These are phyloP conservation scores for Lactarius tabidus DNA, from an alignment of 768 basidiomycete genomes.

Conservation along the genomic window DNA sequence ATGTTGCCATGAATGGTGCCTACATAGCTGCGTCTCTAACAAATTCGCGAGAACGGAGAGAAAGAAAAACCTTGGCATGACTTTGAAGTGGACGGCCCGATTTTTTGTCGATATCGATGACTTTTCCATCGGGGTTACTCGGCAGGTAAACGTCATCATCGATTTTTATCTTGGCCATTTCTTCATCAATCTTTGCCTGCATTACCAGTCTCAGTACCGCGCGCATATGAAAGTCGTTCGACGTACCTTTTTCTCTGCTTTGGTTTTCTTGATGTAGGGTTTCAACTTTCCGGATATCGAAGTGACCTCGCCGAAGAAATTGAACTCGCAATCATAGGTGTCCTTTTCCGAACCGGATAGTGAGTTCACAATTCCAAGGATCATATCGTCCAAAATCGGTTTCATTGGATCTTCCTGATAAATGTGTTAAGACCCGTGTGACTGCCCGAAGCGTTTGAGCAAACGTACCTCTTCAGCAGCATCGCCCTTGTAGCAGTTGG, in stretches of 20 bases:
- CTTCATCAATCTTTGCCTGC: slow-evolving; percentile 97
- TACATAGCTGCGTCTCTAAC: slow-evolving; percentile 33
- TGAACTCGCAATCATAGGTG: slow-evolving; percentile 94
- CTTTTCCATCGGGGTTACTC: slow-evolving; percentile 93
- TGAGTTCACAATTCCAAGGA: slow-evolving; percentile 69
- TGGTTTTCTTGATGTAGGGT: slow-evolving; percentile 91
- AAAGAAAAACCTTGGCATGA: slow-evolving; percentile 78
- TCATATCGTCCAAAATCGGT: slow-evolving; percentile 88
- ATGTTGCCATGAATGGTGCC: slow-evolving; percentile 99
- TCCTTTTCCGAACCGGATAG: slow-evolving; percentile 83
- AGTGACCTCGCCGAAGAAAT: slow-evolving; percentile 93
- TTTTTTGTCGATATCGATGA: slow-evolving; percentile 96
- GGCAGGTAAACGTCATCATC: slow-evolving; percentile 97
- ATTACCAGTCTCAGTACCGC: slow-evolving; percentile 17
- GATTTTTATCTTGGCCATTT: slow-evolving; percentile 94
- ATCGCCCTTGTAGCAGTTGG: slow-evolving; percentile 94
- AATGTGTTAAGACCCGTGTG: slow-evolving; percentile 2
- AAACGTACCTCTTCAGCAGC: slow-evolving; percentile 67
- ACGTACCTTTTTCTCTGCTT: slow-evolving; percentile 90
- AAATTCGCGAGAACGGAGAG: neutral
- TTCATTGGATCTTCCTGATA: slow-evolving; percentile 91
- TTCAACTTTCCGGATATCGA: slow-evolving; percentile 98
- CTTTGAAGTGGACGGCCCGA: slow-evolving; percentile 95
- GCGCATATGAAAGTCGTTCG: neutral
- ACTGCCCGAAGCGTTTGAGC: neutral